phyloP scores from a whole-genome alignment of 2,329 filamentous ascomycete species.

The Fusarium fracticaudum region DNA sequence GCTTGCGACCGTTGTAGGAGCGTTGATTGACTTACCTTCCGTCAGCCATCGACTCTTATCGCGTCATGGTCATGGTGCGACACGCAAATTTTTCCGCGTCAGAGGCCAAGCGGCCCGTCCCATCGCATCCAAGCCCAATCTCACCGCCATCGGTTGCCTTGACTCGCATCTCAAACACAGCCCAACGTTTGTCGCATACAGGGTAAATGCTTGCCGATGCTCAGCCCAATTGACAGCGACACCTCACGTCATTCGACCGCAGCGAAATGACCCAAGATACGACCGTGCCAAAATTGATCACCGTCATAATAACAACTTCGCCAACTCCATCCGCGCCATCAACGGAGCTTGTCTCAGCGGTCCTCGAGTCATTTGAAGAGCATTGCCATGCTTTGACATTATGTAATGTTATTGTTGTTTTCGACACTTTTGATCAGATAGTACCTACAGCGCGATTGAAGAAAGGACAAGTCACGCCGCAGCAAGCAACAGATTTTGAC shows the following conservation, averaged over 20 bases:
- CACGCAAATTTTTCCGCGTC: conserved; percentile 13
- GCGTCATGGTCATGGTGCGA: neutral
- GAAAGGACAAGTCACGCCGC: conserved; percentile 61
- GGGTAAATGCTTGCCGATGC: conserved; percentile 11
- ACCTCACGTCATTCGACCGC: neutral
- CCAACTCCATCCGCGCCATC: conserved; percentile 64
- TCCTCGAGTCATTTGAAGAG: conserved; percentile 56
- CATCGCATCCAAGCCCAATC: neutral
- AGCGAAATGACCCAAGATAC: conserved; percentile 14
- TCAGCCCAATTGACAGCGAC: neutral
- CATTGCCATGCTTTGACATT: conserved; percentile 54
- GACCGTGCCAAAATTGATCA: conserved; percentile 26
- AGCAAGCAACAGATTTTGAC: conserved; percentile 54
- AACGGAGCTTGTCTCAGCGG: conserved; percentile 59
- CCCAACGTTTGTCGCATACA: conserved; percentile 1
- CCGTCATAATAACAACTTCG: conserved; percentile 62
- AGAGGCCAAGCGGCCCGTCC: conserved; percentile 17
- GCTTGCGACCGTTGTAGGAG: neutral
- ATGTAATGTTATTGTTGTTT: conserved; percentile 60
- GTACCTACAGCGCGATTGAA: conserved; percentile 57
- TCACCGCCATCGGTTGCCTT: conserved; percentile 11
- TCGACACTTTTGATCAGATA: conserved; percentile 63
- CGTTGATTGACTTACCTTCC: neutral
- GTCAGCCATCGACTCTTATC: neutral
- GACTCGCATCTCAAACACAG: neutral